phyloP scores from a whole-genome alignment of 2,329 filamentous ascomycete genomes.

The Penicillium olsonii region DNA sequence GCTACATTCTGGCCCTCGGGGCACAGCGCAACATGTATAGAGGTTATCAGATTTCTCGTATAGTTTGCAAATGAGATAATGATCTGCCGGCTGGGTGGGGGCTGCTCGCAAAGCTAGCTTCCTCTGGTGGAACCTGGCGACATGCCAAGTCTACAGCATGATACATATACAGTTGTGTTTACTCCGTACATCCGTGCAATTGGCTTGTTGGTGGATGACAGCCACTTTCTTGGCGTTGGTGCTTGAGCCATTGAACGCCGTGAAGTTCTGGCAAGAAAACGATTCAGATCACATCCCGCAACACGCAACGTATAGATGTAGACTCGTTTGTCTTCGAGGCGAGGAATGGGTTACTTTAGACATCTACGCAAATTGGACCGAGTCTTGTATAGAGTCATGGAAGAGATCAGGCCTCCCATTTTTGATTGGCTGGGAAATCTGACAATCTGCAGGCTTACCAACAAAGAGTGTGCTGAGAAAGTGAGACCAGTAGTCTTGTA shows the following conservation, averaged over 20 bases:
- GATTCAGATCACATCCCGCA: no score
- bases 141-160: background rate
- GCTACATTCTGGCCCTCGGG: background rate
- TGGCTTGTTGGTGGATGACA: background rate
- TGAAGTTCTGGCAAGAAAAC: background rate
- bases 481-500: background rate
- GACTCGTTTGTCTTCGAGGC: no score
- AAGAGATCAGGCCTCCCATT: background rate
- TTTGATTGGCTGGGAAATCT: background rate
- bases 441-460: no score
- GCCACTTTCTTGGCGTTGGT: background rate
- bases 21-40: background rate
- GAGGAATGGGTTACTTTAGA: no score
- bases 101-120: background rate
- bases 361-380: no score
- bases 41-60: background rate
- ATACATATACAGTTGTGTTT: no score
- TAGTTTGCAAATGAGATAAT: background rate
- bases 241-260: background rate
- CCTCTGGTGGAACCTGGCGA: background rate
- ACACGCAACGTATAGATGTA: no score
- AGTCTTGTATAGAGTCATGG: no score
- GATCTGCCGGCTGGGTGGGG: background rate
- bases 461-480: no score
- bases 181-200: no score